phyloP scores from a whole-genome alignment of 2,329 filamentous ascomycete genomes.

The Fusarium lyarnte region DNA sequence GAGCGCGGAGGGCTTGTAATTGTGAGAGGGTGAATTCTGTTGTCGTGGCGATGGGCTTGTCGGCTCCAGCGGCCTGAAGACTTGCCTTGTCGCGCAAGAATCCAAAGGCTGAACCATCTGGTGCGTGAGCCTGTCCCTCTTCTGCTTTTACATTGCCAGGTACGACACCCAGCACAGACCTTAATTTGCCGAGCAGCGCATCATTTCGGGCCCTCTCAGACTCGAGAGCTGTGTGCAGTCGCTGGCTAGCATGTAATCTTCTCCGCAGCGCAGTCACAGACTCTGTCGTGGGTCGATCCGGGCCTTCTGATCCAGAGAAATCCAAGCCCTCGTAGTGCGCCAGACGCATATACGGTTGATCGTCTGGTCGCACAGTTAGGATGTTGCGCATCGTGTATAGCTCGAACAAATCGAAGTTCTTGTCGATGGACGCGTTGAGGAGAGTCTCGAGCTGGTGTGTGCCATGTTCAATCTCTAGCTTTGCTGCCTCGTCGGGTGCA shows the following conservation, averaged over 20 bases:
- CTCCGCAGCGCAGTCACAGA: constrained; percentile 76
- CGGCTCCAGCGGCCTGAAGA: constrained; percentile 60
- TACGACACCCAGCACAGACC: constrained; percentile 51
- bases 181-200: constrained; percentile 72
- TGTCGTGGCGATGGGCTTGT: constrained; percentile 72
- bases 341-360: constrained; percentile 81
- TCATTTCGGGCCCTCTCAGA: constrained; percentile 78
- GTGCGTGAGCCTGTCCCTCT: constrained; percentile 20
- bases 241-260: constrained; percentile 80
- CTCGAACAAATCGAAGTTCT: constrained; percentile 86
- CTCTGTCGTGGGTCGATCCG: constrained; percentile 66
- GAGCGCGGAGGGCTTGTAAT: constrained; percentile 77
- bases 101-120: constrained; percentile 54
- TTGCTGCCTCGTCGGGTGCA: constrained; percentile 53
- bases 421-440: constrained; percentile 82
- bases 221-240: constrained; percentile 74
- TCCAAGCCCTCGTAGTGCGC: constrained; percentile 82
- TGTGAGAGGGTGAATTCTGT: constrained; percentile 84
- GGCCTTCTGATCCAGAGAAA: constrained; percentile 46
- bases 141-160: constrained; percentile 44
- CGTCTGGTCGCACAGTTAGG: constrained; percentile 72
- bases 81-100: constrained; percentile 66
- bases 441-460: constrained; percentile 86
- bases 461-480: constrained; percentile 84
- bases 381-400: constrained; percentile 92